Base-by-base conservation (phyloP, 2,329 filamentous ascomycete genomes). In the Dactylellina parvicollis region DNA sequence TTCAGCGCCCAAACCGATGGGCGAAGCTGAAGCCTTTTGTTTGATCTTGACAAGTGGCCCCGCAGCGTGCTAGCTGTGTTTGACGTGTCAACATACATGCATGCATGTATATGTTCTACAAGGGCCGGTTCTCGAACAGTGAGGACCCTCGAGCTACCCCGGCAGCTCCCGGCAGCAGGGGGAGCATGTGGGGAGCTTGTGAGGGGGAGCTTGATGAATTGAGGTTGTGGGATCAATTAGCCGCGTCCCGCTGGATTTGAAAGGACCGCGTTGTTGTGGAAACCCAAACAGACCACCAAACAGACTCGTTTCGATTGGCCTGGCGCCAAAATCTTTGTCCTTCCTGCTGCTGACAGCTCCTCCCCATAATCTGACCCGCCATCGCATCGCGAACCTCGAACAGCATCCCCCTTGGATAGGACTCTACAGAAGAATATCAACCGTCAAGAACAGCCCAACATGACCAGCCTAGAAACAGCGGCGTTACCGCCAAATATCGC, bases 401-500 rank as follows among this genome's bases (percentile, higher is more conserved):
- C 12, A 38, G 34, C 34, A 14, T 14, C 34, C 34, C 4, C 34
- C 4, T 14, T 38, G 16, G 10, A 14, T n/a, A 14, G 40, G 20
- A 54, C 4, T 14, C 20, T 30, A 10, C 34, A 18, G 2, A 2
- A 3, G 22, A 34, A 9, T 22, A 18, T 3, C 12, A 8, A 7
- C 26, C n/a, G 2, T 52, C 28, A 9, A 12, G 20, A 28, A 28
- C n/a, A n/a, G 7, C 20, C 1, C 34, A 59, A 57, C 10, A 73
- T 73, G 69, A 73, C 69, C 2, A 73, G 54, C 47, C 54, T 73
- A 30, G 69, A 73, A 47, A 73, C 69, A 1, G 69, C 69, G 32
- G 61, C 69, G 2, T 61, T 73, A 38, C 69, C 69, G 46, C 56
- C 69, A 20, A 75, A 75, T 46, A 87, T 91, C 83, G 89, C 89